Evolutionary conservation across 2,329 filamentous ascomycete species (phyloP).

Genomic region (Capronia americana): DNA sequence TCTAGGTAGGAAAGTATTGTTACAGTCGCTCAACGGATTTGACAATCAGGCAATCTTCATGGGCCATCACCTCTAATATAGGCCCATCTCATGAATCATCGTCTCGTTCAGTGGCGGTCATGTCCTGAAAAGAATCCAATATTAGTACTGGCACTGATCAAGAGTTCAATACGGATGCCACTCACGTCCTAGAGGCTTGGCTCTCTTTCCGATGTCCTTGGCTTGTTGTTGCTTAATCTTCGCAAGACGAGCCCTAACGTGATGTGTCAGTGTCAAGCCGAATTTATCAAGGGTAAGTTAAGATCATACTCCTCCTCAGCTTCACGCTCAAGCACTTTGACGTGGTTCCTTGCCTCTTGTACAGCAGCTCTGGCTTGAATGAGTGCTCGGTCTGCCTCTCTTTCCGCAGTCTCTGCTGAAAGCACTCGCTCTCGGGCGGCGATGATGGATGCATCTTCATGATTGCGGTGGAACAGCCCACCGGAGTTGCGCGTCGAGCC

Average conservation of each 20-base stretch:
- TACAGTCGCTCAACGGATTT: constrained; percentile 7
- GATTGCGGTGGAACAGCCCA: constrained; percentile 52
- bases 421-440: constrained; percentile 68
- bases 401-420: constrained; percentile 67
- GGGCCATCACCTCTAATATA: not conserved
- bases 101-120: constrained; percentile 56
- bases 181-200: constrained; percentile 72
- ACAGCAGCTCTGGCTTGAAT: constrained; percentile 65
- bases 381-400: constrained; percentile 69
- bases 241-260: constrained; percentile 59
- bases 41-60: not conserved
- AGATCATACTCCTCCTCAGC: constrained; percentile 63
- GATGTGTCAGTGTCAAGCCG: constrained; percentile 15
- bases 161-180: constrained; percentile 40
- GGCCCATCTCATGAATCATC: not conserved
- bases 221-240: constrained; percentile 73
- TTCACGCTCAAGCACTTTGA: constrained; percentile 68
- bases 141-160: constrained; percentile 59
- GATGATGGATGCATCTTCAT: constrained; percentile 67
- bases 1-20: constrained; percentile 15
- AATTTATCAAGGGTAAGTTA: not conserved
- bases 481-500: constrained; percentile 36
- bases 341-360: constrained; percentile 67
- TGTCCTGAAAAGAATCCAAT: constrained; percentile 41
- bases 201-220: constrained; percentile 69